Base-by-base conservation (phyloP, 305 asterid genomes). In the Fraxinus platypoda region DNA sequence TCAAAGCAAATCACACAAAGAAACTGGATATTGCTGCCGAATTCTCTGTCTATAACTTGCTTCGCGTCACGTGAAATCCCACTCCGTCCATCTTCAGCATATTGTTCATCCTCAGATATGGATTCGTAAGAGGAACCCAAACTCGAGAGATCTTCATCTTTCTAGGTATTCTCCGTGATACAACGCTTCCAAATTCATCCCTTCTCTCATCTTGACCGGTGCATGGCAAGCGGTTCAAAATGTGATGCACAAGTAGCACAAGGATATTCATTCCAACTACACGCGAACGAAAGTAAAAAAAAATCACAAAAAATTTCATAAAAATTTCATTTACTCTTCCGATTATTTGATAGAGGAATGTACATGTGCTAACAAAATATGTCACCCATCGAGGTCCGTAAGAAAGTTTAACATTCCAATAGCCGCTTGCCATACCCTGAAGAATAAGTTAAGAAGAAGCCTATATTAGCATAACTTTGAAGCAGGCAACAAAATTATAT, bases 1-100 rank as follows among this genome's bases (percentile, higher is more conserved):
- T 93, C 94, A 84, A 91, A 93, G 90, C 98, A 95, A 83, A 93
- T 91, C 70, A 94, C 91, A 84, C 98, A 95, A 75, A 85, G 88
- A 37, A 82, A 88, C 68, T 83, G 87, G 59, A 75, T 70, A 74
- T 81, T 83, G 41, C 80, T 81, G 74, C 78, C 85, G 76, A 76
- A 4, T 75, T 90, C 92, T 26, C 88, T 83, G 15, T 89, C 97
- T 74, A 80, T 86, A 23, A 81, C 77, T 70, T 84, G 82, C 79
- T 83, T 87, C 28, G 81, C 91, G 25, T 83, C 90, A 49, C 72
- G 80, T 75, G 79, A 80, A 73, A 43, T 83, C 33, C 46, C 84
- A 78, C 76, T 85, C 70, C 79, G 84, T 11, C 83, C 76, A 54
- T 83, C 88, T 31, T 90, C 93, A 81, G 38, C 84, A 73, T 80